Base-by-base conservation (phyloP, 192 early-diverging fungal species). In the Helicostylum pulchrum region DNA sequence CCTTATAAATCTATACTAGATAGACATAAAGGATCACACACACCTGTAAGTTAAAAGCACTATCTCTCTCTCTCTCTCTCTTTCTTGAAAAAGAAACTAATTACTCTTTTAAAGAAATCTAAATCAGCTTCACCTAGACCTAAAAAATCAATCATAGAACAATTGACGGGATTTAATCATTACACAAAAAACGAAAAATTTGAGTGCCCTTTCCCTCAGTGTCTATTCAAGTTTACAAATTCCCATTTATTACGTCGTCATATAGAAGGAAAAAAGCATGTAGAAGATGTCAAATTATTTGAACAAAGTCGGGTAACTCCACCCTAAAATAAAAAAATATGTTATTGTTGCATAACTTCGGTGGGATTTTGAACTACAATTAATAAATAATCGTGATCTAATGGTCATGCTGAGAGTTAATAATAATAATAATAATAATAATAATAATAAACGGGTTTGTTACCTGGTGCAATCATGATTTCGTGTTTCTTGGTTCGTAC, bases 401-500 rank as follows among this genome's bases (percentile, higher is more conserved):
- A 20, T 9, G 34, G 46, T 26, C 11, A 17, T 19, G 26, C n/a
- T n/a, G n/a, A n/a, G n/a, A 48, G 52, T 21, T 19, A 12, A 19
- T 39, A 36, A n/a, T 39, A 20, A 1, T 30, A 46, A 23, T 5
- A 52, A 19, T 9, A 42, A 20, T 53, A n/a, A 2, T 17, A 6
- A 20, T 19, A 12, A 20, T 53, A n/a, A 2, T 17, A 6, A 20
- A 26, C 26, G 26, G 26, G 26, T 36, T 14, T 15, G 65, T 65
- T 80, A 92, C 89, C 92, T 56, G 94, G 93, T 9, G 92, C 91
- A 14, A 98, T 85, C 93, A 98, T 96, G 51, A 98, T 91, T 71
- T 98, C 96, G 74, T 97, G 92, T 66, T 94, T 93, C 77, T 92
- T 96, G 21, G 93, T 93, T 34, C 96, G 80, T 52, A 98, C 89